Conservation (phyloP, 371 early-diverging fungal genomes). For the Rhizopus stolonifer region DNA sequence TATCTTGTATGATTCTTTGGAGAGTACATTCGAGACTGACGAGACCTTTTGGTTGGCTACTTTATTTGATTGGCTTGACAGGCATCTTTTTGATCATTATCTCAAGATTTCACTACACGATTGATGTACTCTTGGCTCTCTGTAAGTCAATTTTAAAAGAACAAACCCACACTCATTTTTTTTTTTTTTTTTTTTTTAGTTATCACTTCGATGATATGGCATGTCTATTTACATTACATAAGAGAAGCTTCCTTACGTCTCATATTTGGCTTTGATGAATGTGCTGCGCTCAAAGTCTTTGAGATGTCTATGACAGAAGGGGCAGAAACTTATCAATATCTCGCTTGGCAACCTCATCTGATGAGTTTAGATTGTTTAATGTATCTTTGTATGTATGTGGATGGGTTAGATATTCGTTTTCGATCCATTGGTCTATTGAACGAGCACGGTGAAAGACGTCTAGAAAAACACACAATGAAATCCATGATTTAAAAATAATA, state of each 20-base stretch:
- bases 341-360: constrained; percentile 38
- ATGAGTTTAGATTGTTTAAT: constrained; percentile 30
- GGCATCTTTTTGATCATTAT: constrained; percentile 62
- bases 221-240: constrained; percentile 31
- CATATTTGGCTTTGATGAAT: constrained; percentile 29
- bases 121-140: constrained; percentile 69
- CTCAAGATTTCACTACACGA: constrained; percentile 69
- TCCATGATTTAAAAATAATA: constrained; percentile 1
- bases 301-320: constrained; percentile 22
- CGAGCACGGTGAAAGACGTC: constrained; percentile 22
- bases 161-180: no score
- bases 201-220: constrained; percentile 37
- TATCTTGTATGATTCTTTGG: constrained; percentile 61
- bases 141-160: constrained; percentile 41
- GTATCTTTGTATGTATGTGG: constrained; percentile 34
- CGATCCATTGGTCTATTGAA: constrained; percentile 33
- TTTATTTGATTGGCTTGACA: constrained; percentile 48
- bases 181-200: constrained; percentile 16
- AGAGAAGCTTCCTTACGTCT: constrained; percentile 31
- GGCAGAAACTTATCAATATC: constrained; percentile 19
- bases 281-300: constrained; percentile 31
- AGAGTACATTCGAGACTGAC: constrained; percentile 57
- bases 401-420: constrained; percentile 41
- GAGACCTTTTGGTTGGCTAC: constrained; percentile 46
- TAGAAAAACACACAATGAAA: background rate